Evolutionary conservation across 495 filamentous ascomycete genomes (phyloP).

Genomic region (Penicillium simplicissimum): DNA sequence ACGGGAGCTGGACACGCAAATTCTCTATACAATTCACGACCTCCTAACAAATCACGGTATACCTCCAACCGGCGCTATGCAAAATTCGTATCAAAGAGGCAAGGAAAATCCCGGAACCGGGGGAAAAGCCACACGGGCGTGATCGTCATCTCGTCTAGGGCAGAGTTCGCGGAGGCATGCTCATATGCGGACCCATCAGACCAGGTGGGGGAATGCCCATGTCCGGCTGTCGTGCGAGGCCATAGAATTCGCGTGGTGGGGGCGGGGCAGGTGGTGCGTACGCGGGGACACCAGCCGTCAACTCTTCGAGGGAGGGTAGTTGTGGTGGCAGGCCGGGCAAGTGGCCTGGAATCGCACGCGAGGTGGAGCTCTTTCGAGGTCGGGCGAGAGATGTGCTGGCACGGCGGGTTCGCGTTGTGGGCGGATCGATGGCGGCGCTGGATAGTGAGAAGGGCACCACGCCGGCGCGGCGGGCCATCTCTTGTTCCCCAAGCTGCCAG

Average conservation of each 20-base stretch:
- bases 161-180: slow-evolving; percentile 44
- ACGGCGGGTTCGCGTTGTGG: slow-evolving; percentile 45
- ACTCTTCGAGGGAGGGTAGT: slow-evolving; percentile 47
- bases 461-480: slow-evolving; percentile 89
- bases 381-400: slow-evolving; percentile 48
- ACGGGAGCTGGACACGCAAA: slow-evolving; percentile 9
- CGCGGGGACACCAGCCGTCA: slow-evolving; percentile 50
- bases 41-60: slow-evolving; percentile 41
- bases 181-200: slow-evolving; percentile 36
- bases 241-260: slow-evolving; percentile 44
- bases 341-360: slow-evolving; percentile 38
- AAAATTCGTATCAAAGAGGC: slow-evolving; percentile 46
- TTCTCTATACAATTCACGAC: slow-evolving; percentile 36
- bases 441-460: slow-evolving; percentile 76
- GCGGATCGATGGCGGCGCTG: slow-evolving; percentile 57
- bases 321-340: slow-evolving; percentile 38
- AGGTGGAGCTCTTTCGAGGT: slow-evolving; percentile 43
- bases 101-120: slow-evolving; percentile 21
- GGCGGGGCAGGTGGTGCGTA: slow-evolving; percentile 43
- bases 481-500: slow-evolving; percentile 90
- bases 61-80: slow-evolving; percentile 49
- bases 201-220: slow-evolving; percentile 34
- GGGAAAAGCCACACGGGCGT: slow-evolving; percentile 28
- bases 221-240: slow-evolving; percentile 37
- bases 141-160: slow-evolving; percentile 36